Evolutionary conservation across 1,284 basidiomycete genomes (phyloP), one percentile per base, ranked within the genome.

Genomic region (Leucoagaricus sp.): DNA sequence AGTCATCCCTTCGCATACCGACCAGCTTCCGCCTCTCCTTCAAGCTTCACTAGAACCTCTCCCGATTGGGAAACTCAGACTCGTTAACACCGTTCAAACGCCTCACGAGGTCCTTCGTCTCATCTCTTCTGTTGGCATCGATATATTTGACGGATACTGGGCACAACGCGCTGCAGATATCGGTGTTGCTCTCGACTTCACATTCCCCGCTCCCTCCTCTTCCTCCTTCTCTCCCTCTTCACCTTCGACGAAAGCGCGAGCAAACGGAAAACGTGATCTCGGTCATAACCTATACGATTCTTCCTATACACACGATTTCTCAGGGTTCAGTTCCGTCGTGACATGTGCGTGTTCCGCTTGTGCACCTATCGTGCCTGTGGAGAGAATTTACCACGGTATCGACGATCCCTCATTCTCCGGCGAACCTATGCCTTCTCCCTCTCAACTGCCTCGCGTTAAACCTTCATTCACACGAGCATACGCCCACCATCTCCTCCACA

Each of bases 401-500:
- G 86, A 87, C 60, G 64, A 58, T 0, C 63, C 67, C 7, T 52
- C 59, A 3, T 50, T 60, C 17, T 58, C 63, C 17, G 63, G 64
- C 29, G 62, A 61, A 38, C 34, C 36, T 15, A 9, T 31, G 55
- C 45, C 26, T 9, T 34, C 21, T 10, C 33, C 48, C 10, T 42
- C 17, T 23, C 33, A 53, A 13, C 41, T 9, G 49, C n/a, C 28
- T n/a, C 33, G 42, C 36, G 4, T 58, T 58, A 56, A 67, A 61
- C 21, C 70, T 72, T 2, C 74, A 81, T 81, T 78, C 64, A 85
- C 83, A 2, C 82, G 86, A n/a, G 86, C 88, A 2, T 93, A 93
- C 63, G 53, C 91, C 29, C 90, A 94, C 66, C 92, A 94, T 64
- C 81, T 94, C 10, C 73, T 93, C 41, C 86, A 89, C 53, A 92